These are phyloP conservation scores for Eucalyptus viminalis DNA, from an alignment of 345 rosid genomes.

Conservation along the genomic window DNA sequence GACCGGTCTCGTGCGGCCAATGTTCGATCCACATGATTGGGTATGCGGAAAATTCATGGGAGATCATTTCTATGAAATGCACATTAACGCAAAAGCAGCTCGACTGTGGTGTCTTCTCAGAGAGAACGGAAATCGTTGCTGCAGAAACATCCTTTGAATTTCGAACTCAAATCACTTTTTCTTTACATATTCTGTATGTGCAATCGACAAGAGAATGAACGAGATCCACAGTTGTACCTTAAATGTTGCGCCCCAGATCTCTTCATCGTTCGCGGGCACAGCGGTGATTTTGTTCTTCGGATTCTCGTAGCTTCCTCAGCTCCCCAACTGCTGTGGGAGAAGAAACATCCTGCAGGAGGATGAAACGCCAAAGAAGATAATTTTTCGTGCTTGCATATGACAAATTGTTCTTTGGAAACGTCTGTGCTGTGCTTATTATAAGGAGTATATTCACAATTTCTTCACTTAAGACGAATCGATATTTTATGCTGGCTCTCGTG, in stretches of 20 bases:
- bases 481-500: too few relatives aligned
- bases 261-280: conserved; percentile 77
- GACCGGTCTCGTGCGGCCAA: too few relatives aligned
- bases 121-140: neutral
- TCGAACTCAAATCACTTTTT: neutral
- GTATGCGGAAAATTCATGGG: neutral
- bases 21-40: neutral
- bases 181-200: neutral
- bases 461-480: neutral
- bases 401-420: neutral
- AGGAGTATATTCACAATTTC: rapidly evolving
- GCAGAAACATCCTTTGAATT: neutral
- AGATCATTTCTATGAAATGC: neutral
- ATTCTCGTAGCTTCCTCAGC: conserved; percentile 77
- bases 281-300: conserved; percentile 88
- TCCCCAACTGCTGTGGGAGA: conserved; percentile 75
- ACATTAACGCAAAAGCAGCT: neutral
- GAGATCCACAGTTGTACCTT: conserved; percentile 22
- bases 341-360: conserved; percentile 60
- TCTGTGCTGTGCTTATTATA: rapidly evolving
- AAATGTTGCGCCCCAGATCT: conserved; percentile 91
- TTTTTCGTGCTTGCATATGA: neutral
- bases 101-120: neutral
- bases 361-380: neutral
- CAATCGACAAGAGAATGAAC: neutral